phyloP scores from a whole-genome alignment of 768 basidiomycete species.

The Phallus indusiatus region DNA sequence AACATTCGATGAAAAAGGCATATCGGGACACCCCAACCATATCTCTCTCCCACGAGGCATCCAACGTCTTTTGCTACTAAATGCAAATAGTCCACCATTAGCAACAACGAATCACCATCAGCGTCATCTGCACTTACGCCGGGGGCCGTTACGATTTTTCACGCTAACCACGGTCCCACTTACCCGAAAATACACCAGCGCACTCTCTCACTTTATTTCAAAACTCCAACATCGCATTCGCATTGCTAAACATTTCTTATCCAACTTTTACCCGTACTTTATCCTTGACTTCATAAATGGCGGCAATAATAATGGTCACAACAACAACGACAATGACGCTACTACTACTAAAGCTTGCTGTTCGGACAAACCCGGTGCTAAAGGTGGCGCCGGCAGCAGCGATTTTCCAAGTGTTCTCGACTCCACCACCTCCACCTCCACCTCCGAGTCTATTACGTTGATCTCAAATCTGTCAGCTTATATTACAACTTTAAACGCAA shows the following conservation, averaged over 20 bases:
- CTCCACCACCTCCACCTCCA: too few species aligned
- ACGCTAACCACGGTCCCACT: conserved; percentile 51
- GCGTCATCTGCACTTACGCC: too few species aligned
- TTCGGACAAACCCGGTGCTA: too few species aligned
- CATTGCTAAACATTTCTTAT: neutral
- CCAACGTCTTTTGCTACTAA: conserved; percentile 27
- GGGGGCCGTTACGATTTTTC: conserved; percentile 34
- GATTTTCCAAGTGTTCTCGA: too few species aligned
- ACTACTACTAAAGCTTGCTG: too few species aligned
- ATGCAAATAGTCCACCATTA: neutral
- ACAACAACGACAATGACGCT: too few species aligned
- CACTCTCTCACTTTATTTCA: conserved; percentile 15
- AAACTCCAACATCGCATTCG: conserved; percentile 33
- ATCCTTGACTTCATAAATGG: too few species aligned
- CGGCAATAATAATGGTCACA: too few species aligned
- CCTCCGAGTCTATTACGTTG: conserved; percentile 32
- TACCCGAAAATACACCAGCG: conserved; percentile 46
- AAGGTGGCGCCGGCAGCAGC: too few species aligned
- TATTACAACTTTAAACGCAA: conserved; percentile 49
- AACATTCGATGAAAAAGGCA: conserved; percentile 70
- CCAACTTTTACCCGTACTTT: too few species aligned
- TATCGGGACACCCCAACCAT: conserved; percentile 88
- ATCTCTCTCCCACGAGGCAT: conserved; percentile 54
- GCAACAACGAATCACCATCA: conserved; percentile 16
- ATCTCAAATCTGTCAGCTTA: conserved; percentile 52